phyloP scores from a whole-genome alignment of 345 rosid genomes.

The Hirschfeldia incana region DNA sequence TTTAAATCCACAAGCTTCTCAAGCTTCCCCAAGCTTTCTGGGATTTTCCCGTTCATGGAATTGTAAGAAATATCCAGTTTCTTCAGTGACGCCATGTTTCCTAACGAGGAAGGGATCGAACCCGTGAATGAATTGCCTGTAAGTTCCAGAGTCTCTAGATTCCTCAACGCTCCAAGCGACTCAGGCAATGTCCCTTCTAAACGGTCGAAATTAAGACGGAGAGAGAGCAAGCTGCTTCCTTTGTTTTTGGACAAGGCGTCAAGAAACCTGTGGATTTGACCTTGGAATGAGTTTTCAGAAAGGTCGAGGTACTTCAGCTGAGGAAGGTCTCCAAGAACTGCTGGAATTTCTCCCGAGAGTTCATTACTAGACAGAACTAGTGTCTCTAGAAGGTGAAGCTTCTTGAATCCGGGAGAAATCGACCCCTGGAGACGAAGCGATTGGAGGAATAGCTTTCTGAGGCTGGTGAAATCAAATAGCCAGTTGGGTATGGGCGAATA shows the following conservation, averaged over 20 bases:
- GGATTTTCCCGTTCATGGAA: slow-evolving; percentile 49
- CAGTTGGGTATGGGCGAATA: slow-evolving; percentile 44
- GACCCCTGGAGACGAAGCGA: slow-evolving; percentile 42
- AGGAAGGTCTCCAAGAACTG: slow-evolving; percentile 40
- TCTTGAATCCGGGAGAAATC: slow-evolving; percentile 43
- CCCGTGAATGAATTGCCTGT: slow-evolving; percentile 47
- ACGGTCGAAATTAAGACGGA: slow-evolving; percentile 42
- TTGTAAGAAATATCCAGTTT: slow-evolving; percentile 49
- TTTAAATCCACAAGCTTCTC: slow-evolving; percentile 37
- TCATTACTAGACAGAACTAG: slow-evolving; percentile 46
- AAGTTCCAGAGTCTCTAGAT: slow-evolving; percentile 44
- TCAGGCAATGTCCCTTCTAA: slow-evolving; percentile 50
- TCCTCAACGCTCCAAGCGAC: slow-evolving; percentile 46
- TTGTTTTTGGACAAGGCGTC: slow-evolving; percentile 36
- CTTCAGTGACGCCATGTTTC: slow-evolving; percentile 43
- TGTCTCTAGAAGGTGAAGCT: slow-evolving; percentile 34
- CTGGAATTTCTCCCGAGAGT: slow-evolving; percentile 45
- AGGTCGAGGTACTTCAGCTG: slow-evolving; percentile 47
- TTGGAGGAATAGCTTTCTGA: slow-evolving; percentile 42
- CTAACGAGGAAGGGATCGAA: slow-evolving; percentile 49
- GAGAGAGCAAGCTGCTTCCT: slow-evolving; percentile 37
- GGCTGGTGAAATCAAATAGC: slow-evolving; percentile 55
- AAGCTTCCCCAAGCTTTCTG: slow-evolving; percentile 53
- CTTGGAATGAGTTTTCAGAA: slow-evolving; percentile 45
- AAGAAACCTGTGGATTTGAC: slow-evolving; percentile 46